A percentile compares a stretch with the other conserved stretches of the same genome.
Conservation (phyloP, 2,329 filamentous ascomycete genomes). For the Penicillium rolfsii region DNA sequence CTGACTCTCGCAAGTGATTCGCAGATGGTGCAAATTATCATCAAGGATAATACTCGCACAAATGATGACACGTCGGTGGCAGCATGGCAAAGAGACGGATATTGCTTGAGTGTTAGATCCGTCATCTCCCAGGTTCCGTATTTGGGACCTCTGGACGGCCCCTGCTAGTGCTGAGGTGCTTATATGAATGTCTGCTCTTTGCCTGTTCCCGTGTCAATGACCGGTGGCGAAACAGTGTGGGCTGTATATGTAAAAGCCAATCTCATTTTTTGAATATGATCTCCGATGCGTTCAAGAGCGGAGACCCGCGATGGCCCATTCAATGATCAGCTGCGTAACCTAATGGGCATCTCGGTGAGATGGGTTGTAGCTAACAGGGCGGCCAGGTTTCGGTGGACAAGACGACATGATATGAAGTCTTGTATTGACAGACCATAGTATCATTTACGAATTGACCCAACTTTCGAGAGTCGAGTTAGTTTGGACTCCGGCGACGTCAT, state of each 20-base stretch:
- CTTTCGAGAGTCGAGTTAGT: slow-evolving; percentile 44
- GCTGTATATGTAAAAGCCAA: slow-evolving; percentile 76
- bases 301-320: slow-evolving; percentile 73
- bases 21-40: slow-evolving; percentile 74
- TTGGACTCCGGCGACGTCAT: slow-evolving; percentile 20
- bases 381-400: slow-evolving; percentile 42
- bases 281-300: slow-evolving; percentile 75
- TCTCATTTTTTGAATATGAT: slow-evolving; percentile 74
- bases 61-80: slow-evolving; percentile 87
- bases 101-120: slow-evolving; percentile 81
- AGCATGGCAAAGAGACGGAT: slow-evolving; percentile 85
- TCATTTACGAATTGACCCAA: slow-evolving; percentile 39
- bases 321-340: slow-evolving; percentile 67
- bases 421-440: slow-evolving; percentile 35
- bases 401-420: slow-evolving; percentile 41
- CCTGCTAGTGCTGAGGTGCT: slow-evolving; percentile 67
- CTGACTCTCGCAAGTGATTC: slow-evolving; percentile 75
- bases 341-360: slow-evolving; percentile 51
- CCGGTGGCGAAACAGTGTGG: slow-evolving; percentile 82
- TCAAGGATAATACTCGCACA: slow-evolving; percentile 69
- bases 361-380: slow-evolving; percentile 39
- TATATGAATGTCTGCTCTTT: slow-evolving; percentile 81
- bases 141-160: slow-evolving; percentile 57
- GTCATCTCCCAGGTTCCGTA: slow-evolving; percentile 80
- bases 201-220: slow-evolving; percentile 76